These are phyloP conservation scores for Fragilariopsis cylindrus DNA, from an alignment of 108 stramenopile species.

Conservation along the genomic window DNA sequence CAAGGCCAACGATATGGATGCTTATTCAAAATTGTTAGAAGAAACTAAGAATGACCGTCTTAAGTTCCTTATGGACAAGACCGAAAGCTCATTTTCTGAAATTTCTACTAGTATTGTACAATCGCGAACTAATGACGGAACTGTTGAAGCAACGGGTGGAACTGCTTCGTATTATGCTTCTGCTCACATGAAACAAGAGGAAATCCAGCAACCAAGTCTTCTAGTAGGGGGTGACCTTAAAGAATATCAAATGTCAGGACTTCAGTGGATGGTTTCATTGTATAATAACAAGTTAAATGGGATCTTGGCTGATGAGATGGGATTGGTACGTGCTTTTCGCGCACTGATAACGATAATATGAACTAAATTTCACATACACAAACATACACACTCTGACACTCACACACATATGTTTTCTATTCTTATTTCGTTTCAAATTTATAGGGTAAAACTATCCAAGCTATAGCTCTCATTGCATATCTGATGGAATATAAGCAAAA, in stretches of 20 bases:
- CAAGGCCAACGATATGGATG: slow-evolving; percentile 85
- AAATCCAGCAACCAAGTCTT: slow-evolving; percentile 81
- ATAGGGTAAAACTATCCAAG: slow-evolving; percentile 92
- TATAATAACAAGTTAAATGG: slow-evolving; percentile 90
- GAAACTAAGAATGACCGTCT: slow-evolving; percentile 86
- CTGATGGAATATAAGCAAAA: slow-evolving; percentile 83
- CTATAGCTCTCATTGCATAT: slow-evolving; percentile 89
- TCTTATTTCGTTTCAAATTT: slow-evolving; percentile 14
- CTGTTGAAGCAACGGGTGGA: slow-evolving; percentile 40
- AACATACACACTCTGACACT: neutral
- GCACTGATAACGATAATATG: neutral
- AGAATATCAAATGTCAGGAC: slow-evolving; percentile 95
- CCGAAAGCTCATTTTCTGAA: slow-evolving; percentile 78
- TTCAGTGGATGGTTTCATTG: slow-evolving; percentile 96
- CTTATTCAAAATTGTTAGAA: slow-evolving; percentile 79
- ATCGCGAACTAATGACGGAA: slow-evolving; percentile 55
- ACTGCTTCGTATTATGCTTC: slow-evolving; percentile 76
- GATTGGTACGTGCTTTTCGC: slow-evolving; percentile 42
- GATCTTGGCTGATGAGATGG: slow-evolving; percentile 79
- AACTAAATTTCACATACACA: too few species aligned
- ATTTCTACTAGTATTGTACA: slow-evolving; percentile 69
- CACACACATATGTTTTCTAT: neutral
- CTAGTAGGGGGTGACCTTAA: slow-evolving; percentile 85
- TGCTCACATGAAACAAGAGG: slow-evolving; percentile 74
- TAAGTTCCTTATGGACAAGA: slow-evolving; percentile 83